Conservation (phyloP, 768 basidiomycete genomes). For the Cytidiella melzeri region DNA sequence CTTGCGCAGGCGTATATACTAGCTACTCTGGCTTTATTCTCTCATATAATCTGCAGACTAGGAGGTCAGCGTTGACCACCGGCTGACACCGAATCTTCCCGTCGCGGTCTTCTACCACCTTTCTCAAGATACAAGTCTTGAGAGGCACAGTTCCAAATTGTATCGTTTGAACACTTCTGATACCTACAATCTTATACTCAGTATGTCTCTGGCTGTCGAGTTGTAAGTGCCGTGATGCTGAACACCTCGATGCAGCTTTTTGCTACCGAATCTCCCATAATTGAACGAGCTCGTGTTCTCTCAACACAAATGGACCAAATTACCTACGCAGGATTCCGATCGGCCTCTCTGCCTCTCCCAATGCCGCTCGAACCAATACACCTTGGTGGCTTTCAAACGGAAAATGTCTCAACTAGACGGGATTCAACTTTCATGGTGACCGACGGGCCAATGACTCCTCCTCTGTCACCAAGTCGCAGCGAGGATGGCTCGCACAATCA, state of each 20-base stretch:
- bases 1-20: neutral
- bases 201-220: too few species aligned
- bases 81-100: too few species aligned
- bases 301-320: conserved; percentile 20
- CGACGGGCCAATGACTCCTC: conserved; percentile 66
- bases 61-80: too few species aligned
- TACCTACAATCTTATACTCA: too few species aligned
- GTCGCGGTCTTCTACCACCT: neutral
- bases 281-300: too few species aligned
- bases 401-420: conserved; percentile 4
- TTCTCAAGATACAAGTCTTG: neutral
- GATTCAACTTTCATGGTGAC: conserved; percentile 40
- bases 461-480: conserved; percentile 54
- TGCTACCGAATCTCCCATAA: too few species aligned
- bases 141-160: too few species aligned
- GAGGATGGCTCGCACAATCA: conserved; percentile 33
- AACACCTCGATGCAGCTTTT: too few species aligned
- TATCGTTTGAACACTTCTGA: too few species aligned
- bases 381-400: conserved; percentile 16
- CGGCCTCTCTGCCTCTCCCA: conserved; percentile 22
- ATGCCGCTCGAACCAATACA: conserved; percentile 13
- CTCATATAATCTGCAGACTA: too few species aligned
- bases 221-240: too few species aligned
- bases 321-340: conserved; percentile 20
- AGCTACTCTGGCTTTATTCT: neutral